A percentile compares a stretch with the other conserved stretches of the same genome.
Conservation (phyloP, 2,329 filamentous ascomycete genomes). For the Endothia cerciana region DNA sequence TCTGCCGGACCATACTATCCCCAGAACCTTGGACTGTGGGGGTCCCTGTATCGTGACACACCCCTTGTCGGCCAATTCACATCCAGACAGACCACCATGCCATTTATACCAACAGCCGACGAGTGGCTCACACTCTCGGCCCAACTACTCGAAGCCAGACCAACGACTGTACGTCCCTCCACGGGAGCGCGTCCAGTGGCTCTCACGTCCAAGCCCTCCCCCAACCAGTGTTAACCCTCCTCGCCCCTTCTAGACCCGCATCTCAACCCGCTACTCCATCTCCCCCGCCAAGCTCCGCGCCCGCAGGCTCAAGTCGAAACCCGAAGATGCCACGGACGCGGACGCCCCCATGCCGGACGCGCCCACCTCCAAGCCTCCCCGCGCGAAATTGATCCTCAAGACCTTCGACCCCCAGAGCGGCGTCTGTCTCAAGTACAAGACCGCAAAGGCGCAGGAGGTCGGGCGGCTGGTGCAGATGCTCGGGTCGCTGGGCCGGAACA, state of each 20-base stretch:
- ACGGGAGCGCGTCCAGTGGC: neutral
- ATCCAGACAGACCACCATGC: constrained; percentile 59
- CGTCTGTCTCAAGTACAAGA: constrained; percentile 86
- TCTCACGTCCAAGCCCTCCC: constrained; percentile 29
- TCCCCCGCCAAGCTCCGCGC: constrained; percentile 45
- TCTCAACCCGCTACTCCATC: constrained; percentile 91
- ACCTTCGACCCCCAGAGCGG: constrained; percentile 85
- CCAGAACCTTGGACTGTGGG: neutral
- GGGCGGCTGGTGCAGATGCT: constrained; percentile 77
- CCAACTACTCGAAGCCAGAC: constrained; percentile 83
- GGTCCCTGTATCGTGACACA: neutral
- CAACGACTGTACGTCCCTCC: constrained; percentile 70
- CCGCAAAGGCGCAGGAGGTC: constrained; percentile 89
- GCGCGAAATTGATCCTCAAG: constrained; percentile 79
- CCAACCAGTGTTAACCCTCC: neutral
- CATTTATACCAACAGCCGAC: constrained; percentile 78
- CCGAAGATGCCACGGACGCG: constrained; percentile 32
- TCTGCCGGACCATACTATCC: neutral
- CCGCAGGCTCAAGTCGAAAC: constrained; percentile 28
- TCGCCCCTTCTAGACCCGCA: constrained; percentile 66
- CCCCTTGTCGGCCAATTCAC: too few species aligned
- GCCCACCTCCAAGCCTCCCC: constrained; percentile 50
- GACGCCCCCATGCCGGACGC: constrained; percentile 36
- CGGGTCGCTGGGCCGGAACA: constrained; percentile 73
- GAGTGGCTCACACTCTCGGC: constrained; percentile 90